Percentiles rank a stretch among this genome's conserved stretches.
Conservation (phyloP, 371 early-diverging fungal species). For the Homolaphlyctis polyrhiza region DNA sequence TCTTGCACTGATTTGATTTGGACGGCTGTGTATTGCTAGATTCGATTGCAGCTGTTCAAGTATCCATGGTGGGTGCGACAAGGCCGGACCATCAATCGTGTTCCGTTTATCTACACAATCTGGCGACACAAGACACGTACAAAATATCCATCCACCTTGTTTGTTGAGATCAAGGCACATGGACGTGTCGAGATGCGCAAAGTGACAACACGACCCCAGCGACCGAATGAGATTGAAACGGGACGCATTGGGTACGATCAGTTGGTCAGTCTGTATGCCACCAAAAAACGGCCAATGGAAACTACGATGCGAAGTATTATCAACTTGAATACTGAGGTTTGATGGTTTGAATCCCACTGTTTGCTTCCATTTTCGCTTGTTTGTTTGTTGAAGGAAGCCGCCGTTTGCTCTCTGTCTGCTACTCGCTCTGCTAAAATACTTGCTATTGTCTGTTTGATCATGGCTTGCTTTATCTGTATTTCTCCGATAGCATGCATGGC, state of each 20-base stretch:
- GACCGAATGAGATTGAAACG: background rate
- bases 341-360: no score
- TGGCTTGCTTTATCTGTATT: no score
- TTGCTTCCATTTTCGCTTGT: no score
- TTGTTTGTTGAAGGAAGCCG: no score
- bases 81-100: background rate
- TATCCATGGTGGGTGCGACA: conserved; percentile 7
- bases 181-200: background rate
- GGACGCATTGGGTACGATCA: background rate
- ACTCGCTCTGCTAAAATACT: no score
- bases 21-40: no score
- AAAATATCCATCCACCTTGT: conserved; percentile 14
- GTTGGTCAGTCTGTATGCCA: background rate
- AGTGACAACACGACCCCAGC: background rate
- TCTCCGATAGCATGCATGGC: background rate
- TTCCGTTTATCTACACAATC: conserved; percentile 9
- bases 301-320: background rate
- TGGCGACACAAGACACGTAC: conserved; percentile 2
- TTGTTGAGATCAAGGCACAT: conserved; percentile 2
- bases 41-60: conserved; percentile 12
- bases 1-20: no score
- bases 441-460: no score
- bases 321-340: background rate
- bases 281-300: background rate
- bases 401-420: no score